phyloP scores from a whole-genome alignment of 2,329 filamentous ascomycete genomes.

The Helotiales sp. region DNA sequence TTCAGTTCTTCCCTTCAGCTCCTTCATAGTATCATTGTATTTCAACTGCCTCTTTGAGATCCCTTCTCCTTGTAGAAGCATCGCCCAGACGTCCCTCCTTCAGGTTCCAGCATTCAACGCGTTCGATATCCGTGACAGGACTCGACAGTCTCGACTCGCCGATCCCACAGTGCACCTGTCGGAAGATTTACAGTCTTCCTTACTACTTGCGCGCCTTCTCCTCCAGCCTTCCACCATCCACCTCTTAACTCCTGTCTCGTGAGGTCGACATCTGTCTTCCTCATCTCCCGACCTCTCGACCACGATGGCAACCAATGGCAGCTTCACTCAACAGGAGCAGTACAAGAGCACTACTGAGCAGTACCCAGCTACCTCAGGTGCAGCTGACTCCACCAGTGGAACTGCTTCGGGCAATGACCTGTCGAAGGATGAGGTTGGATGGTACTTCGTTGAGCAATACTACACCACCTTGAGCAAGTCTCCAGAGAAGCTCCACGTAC shows the following conservation, averaged over 20 bases:
- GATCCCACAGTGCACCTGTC: neutral
- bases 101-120: conserved; percentile 28
- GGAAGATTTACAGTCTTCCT: conserved; percentile 3
- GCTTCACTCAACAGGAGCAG: conserved; percentile 43
- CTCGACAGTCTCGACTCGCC: conserved; percentile 27
- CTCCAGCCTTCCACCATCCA: conserved; percentile 10
- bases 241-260: conserved; percentile 23
- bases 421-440: conserved; percentile 93
- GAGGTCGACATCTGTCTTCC: conserved; percentile 35
- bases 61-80: conserved; percentile 27
- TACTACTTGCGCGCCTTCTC: conserved; percentile 26
- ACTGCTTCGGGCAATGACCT: conserved; percentile 53
- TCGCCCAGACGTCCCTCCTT: conserved; percentile 23
- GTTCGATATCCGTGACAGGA: conserved; percentile 41
- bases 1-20: conserved; percentile 32
- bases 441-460: conserved; percentile 99
- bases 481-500: conserved; percentile 87
- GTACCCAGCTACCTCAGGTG: conserved; percentile 42
- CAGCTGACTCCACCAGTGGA: conserved; percentile 38
- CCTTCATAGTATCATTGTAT: conserved; percentile 39
- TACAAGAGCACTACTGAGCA: conserved; percentile 43
- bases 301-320: conserved; percentile 45
- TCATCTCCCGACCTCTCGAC: conserved; percentile 23
- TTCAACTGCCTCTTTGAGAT: conserved; percentile 26
- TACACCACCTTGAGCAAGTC: conserved; percentile 96